phyloP scores from a whole-genome alignment of 768 basidiomycete species.

The Tulasnella sp. region DNA sequence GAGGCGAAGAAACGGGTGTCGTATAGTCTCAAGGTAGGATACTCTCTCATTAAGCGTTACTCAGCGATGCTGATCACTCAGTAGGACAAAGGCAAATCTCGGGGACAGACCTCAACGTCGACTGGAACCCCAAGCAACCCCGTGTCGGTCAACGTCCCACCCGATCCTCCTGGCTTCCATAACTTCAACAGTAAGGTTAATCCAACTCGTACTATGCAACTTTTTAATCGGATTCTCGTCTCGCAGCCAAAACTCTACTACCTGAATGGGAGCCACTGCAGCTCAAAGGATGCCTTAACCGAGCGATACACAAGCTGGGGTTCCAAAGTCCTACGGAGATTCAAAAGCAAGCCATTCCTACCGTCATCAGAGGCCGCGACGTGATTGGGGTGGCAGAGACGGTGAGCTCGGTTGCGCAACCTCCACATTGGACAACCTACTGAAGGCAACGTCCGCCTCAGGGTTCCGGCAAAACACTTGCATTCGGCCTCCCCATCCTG shows the following conservation, averaged over 20 bases:
- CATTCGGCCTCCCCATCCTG: slow-evolving; percentile 89
- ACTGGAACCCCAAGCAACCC: too few relatives aligned
- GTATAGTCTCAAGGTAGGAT: slow-evolving; percentile 50
- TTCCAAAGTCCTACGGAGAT: slow-evolving; percentile 77
- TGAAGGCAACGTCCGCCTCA: slow-evolving; percentile 24
- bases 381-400: slow-evolving; percentile 93
- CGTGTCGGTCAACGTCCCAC: slow-evolving; percentile 9
- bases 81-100: slow-evolving; percentile 3
- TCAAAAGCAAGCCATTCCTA: slow-evolving; percentile 60
- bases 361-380: slow-evolving; percentile 52
- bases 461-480: slow-evolving; percentile 97
- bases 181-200: slow-evolving; percentile 37
- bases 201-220: neutral
- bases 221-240: neutral
- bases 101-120: neutral
- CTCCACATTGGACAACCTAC: neutral
- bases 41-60: neutral
- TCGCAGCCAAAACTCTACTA: slow-evolving; percentile 46
- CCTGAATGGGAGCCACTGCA: slow-evolving; percentile 61
- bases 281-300: slow-evolving; percentile 46
- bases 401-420: slow-evolving; percentile 29
- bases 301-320: slow-evolving; percentile 45
- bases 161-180: neutral
- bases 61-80: slow-evolving; percentile 4
- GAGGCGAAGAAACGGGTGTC: slow-evolving; percentile 49